A percentile compares a stretch with the other conserved stretches of the same genome.
Evolutionary conservation across 306 rosid genomes (phyloP).

Genomic region (Crataegus laevigata): DNA sequence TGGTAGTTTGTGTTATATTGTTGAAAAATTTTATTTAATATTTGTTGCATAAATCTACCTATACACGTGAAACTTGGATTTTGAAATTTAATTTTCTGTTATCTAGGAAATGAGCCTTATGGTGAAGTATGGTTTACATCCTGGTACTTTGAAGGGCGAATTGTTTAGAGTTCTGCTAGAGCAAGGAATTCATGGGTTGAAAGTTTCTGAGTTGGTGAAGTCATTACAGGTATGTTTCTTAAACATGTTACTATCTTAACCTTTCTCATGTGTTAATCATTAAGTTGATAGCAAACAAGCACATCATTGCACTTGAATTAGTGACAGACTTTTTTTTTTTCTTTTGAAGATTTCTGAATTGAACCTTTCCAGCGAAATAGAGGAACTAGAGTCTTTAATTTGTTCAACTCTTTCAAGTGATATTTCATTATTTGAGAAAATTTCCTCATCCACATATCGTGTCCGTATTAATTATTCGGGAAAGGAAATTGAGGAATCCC

Average conservation of each 20-base stretch:
- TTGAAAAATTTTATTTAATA: neutral
- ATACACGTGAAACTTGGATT: neutral
- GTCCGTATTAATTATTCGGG: slow-evolving; percentile 49
- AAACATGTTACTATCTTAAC: neutral
- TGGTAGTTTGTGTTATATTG: slow-evolving; percentile 12
- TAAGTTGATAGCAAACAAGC: neutral
- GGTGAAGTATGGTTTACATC: slow-evolving; percentile 56
- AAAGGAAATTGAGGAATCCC: slow-evolving; percentile 54
- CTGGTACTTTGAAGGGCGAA: slow-evolving; percentile 79
- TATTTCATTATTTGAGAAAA: slow-evolving; percentile 86
- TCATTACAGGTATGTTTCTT: slow-evolving; percentile 46
- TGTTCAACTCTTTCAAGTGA: slow-evolving; percentile 83
- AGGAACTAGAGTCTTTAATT: slow-evolving; percentile 66
- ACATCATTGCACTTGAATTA: slow-evolving; percentile 7
- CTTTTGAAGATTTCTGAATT: slow-evolving; percentile 65
- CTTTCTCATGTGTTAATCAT: neutral
- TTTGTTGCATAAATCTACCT: neutral
- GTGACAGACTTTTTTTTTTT: slow-evolving; percentile 23
- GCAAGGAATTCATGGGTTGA: slow-evolving; percentile 73
- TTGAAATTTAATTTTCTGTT: slow-evolving; percentile 14
- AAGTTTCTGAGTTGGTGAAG: slow-evolving; percentile 67
- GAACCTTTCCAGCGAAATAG: slow-evolving; percentile 53
- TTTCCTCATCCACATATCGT: slow-evolving; percentile 82
- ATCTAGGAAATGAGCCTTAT: slow-evolving; percentile 65
- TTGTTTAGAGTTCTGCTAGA: slow-evolving; percentile 63